phyloP scores from a whole-genome alignment of 768 basidiomycete species.

The Mycena haematopus region DNA sequence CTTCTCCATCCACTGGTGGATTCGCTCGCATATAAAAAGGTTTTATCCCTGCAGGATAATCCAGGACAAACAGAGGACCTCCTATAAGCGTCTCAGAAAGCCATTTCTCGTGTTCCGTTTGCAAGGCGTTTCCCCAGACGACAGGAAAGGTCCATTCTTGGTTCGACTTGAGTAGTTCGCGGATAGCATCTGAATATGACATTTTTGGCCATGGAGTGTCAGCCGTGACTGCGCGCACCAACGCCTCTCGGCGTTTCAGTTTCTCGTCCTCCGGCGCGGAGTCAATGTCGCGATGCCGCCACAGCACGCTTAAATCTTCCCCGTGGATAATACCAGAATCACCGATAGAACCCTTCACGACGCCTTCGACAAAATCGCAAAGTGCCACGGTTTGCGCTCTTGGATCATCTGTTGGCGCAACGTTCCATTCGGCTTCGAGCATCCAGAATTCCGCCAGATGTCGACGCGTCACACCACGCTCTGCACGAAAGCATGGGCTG shows the following conservation, averaged over 20 bases:
- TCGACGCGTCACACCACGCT: constrained; percentile 84
- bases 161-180: constrained; percentile 50
- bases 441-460: constrained; percentile 99
- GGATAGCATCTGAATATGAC: constrained; percentile 79
- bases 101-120: constrained; percentile 94
- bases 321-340: constrained; percentile 13
- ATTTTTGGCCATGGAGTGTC: constrained; percentile 68
- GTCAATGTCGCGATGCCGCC: constrained; percentile 44
- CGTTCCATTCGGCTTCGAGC: constrained; percentile 90
- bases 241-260: constrained; percentile 38
- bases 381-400: constrained; percentile 25
- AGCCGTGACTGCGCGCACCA: constrained; percentile 44
- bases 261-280: constrained; percentile 17
- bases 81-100: constrained; percentile 71
- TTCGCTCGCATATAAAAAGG: constrained; percentile 97
- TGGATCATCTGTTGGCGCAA: constrained; percentile 16
- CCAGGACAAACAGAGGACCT: constrained; percentile 89
- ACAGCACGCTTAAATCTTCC: constrained; percentile 44
- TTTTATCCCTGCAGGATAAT: constrained; percentile 85
- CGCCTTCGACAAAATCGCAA: constrained; percentile 57
- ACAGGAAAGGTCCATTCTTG: constrained; percentile 38
- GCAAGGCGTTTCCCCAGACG: constrained; percentile 74
- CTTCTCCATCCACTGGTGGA: constrained; percentile 34
- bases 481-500: constrained; percentile 93
- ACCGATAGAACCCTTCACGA: constrained; percentile 46